Conservation (phyloP, 192 early-diverging fungal genomes). For the Tieghemiomyces parasiticus region DNA sequence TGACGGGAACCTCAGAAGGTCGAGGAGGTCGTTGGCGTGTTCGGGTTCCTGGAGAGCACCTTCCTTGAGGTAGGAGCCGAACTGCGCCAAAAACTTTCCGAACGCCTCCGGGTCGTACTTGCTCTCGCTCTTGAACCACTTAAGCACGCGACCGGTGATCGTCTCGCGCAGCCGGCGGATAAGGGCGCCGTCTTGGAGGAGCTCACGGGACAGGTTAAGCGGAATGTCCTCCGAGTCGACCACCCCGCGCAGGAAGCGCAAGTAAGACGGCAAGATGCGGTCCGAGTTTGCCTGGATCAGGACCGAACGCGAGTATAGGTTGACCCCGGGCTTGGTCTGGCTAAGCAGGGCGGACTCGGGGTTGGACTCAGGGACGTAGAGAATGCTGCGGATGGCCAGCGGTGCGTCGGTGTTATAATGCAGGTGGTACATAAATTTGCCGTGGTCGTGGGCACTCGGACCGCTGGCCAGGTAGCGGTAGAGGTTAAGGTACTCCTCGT, state of each 20-base stretch:
- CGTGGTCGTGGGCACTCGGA: constrained; percentile 43
- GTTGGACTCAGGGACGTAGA: constrained; percentile 42
- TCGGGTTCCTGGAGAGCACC: constrained; percentile 56
- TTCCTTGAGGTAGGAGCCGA: constrained; percentile 54
- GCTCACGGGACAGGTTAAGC: constrained; percentile 70
- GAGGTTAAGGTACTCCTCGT: constrained; percentile 40
- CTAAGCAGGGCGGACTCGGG: constrained; percentile 39
- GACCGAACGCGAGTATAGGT: constrained; percentile 45
- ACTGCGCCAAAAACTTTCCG: constrained; percentile 44
- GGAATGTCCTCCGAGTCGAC: constrained; percentile 77
- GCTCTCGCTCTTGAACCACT: constrained; percentile 36
- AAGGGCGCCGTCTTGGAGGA: constrained; percentile 53
- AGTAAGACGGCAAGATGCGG: constrained; percentile 59
- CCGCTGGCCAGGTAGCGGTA: constrained; percentile 42
- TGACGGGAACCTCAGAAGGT: constrained; percentile 45
- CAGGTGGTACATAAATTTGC: constrained; percentile 33
- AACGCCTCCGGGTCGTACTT: constrained; percentile 29
- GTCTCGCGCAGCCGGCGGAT: constrained; percentile 36
- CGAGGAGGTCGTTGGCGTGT: constrained; percentile 33
- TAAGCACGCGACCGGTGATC: constrained; percentile 35
- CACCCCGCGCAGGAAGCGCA: constrained; percentile 66
- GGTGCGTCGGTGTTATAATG: constrained; percentile 49
- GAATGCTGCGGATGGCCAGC: constrained; percentile 34
- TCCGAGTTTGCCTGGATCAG: constrained; percentile 46
- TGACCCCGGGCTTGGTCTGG: constrained; percentile 39